Base-by-base conservation (phyloP, 345 rosid species). In the Geranium brycei region DNA sequence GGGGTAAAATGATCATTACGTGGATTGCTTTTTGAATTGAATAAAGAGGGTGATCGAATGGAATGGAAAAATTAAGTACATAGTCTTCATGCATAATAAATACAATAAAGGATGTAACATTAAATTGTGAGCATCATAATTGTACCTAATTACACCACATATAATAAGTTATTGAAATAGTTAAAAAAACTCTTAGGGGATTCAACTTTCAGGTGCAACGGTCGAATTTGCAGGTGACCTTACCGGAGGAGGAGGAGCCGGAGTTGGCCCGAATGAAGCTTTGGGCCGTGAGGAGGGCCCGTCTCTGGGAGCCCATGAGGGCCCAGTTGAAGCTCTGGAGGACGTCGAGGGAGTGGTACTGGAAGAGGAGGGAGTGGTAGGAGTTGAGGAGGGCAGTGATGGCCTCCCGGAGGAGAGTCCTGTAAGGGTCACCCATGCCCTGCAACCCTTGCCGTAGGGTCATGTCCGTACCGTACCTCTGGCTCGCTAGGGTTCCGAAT, bases 321-420 rank as follows among this genome's bases (percentile, higher is more conserved):
- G 95, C 96, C 73, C 63, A 62, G 64, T 89, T 87, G 62, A 75
- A 79, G 28, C 68, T 71, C 0, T 82, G 77, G 68, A 83, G 64
- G 19, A 87, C 91, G 57, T 69, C 56, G 0, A 78, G n/a, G 1
- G 88, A 17, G 60, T 71, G 71, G 60, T 82, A 86, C 59, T 88
- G 79, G 78, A 86, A 92, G 58, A 66, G 82, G 51, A 85, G 73
- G 40, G 84, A 81, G 69, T 85, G 83, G 59, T 89, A 84, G 58
- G 98, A 86, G 76, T 92, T 89, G 59, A 92, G 88, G 38, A 92
- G 89, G 8, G 93, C 85, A 1, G 95, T 80, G 62, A 88, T 89
- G 35, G 69, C 90, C 74, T 92, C 98, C 64, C 98, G 79, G 35
- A 89, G 61, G 17, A 92, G 93, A 31, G 93, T 86, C 73, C 66